Conservation (phyloP, 2,329 filamentous ascomycete genomes). For the Nemania diffusa region DNA sequence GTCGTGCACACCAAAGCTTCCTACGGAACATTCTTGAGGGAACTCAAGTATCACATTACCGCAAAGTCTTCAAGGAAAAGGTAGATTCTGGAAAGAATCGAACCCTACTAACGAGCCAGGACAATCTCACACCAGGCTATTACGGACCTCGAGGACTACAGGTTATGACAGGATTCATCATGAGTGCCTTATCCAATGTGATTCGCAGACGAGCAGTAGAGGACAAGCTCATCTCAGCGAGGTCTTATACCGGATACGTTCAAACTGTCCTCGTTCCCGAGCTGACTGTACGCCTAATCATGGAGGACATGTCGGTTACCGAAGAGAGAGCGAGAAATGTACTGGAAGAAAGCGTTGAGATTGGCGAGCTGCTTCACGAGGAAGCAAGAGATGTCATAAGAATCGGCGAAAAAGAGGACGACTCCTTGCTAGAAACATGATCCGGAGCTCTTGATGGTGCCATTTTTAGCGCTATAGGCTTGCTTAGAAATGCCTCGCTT, state of each 20-base stretch:
- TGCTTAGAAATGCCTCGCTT: slow-evolving; percentile 1
- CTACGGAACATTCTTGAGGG: slow-evolving; percentile 70
- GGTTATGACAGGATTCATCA: slow-evolving; percentile 76
- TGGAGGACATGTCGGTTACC: slow-evolving; percentile 63
- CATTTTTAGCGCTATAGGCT: neutral
- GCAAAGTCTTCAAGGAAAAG: slow-evolving; percentile 63
- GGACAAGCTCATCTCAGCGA: slow-evolving; percentile 73
- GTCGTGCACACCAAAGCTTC: slow-evolving; percentile 64
- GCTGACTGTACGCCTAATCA: slow-evolving; percentile 64
- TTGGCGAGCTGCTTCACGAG: slow-evolving; percentile 76
- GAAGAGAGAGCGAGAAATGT: slow-evolving; percentile 62
- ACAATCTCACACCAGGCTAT: slow-evolving; percentile 77
- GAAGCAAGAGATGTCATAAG: slow-evolving; percentile 67
- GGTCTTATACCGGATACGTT: slow-evolving; percentile 75
- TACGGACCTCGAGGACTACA: slow-evolving; percentile 81
- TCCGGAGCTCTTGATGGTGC: neutral
- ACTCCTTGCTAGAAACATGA: slow-evolving; percentile 14
- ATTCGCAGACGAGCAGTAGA: slow-evolving; percentile 70
- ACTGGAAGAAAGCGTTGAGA: slow-evolving; percentile 71
- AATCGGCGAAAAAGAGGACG: slow-evolving; percentile 43
- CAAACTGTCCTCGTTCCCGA: slow-evolving; percentile 84
- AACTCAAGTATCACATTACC: slow-evolving; percentile 67
- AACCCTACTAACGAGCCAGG: slow-evolving; percentile 67
- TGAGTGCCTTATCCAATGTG: slow-evolving; percentile 66
- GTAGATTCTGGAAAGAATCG: slow-evolving; percentile 68